A percentile compares a stretch with the other conserved stretches of the same genome.
These are phyloP conservation scores for Penicillium cosmopolitanum DNA, from an alignment of 495 filamentous ascomycete genomes.

Conservation along the genomic window DNA sequence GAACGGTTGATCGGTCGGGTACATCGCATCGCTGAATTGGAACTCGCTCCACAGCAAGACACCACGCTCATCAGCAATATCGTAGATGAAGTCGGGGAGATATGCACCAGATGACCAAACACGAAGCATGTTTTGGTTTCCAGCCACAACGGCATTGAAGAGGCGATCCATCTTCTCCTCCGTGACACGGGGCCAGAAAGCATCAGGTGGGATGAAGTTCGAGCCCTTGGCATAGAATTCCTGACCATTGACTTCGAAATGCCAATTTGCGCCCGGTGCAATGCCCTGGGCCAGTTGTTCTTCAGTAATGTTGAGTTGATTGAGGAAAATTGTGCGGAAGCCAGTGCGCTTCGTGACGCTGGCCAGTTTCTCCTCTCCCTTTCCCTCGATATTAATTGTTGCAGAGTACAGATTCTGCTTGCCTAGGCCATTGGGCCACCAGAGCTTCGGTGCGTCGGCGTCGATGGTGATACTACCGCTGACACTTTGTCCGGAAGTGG, in stretches of 20 bases:
- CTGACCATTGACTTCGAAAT: constrained; percentile 70
- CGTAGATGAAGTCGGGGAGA: constrained; percentile 68
- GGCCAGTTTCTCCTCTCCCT: constrained; percentile 38
- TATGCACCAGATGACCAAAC: constrained; percentile 70
- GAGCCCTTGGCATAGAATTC: constrained; percentile 71
- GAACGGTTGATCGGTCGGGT: constrained; percentile 59
- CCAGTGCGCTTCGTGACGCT: constrained; percentile 61
- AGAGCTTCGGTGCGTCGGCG: constrained; percentile 54
- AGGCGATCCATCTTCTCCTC: constrained; percentile 54
- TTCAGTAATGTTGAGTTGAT: constrained; percentile 61
- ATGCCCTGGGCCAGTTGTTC: constrained; percentile 59
- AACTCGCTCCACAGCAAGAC: constrained; percentile 72
- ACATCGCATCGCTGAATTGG: constrained; percentile 66
- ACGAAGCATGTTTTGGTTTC: constrained; percentile 72
- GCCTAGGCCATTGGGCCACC: constrained; percentile 67
- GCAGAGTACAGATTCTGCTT: constrained; percentile 63
- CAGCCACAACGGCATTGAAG: constrained; percentile 59
- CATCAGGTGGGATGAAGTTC: constrained; percentile 69
- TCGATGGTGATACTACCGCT: constrained; percentile 54
- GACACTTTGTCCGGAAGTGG: constrained; percentile 49
- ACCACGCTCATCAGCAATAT: constrained; percentile 67
- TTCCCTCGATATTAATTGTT: constrained; percentile 49
- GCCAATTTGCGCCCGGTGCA: constrained; percentile 68
- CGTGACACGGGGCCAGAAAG: constrained; percentile 69
- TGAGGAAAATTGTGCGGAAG: constrained; percentile 70